Conservation (phyloP, 441 rosid genomes). For the Macaranga tanarius region DNA sequence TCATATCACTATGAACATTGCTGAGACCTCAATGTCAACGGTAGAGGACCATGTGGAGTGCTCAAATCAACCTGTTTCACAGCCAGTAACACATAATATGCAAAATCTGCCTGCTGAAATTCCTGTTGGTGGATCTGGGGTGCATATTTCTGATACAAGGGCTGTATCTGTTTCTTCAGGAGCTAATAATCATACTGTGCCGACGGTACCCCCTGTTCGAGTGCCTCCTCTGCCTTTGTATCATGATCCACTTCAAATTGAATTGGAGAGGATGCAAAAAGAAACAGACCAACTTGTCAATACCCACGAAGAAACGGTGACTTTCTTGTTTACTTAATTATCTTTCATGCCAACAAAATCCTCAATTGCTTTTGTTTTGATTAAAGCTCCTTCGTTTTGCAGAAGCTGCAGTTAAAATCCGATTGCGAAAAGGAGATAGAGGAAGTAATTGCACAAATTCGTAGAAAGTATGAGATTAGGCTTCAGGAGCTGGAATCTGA, state of each 20-base stretch:
- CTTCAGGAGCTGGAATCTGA: slow-evolving; percentile 52
- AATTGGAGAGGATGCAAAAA: slow-evolving; percentile 61
- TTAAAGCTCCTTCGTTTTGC: slow-evolving; percentile 34
- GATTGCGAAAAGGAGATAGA: slow-evolving; percentile 67
- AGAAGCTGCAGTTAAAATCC: slow-evolving; percentile 49
- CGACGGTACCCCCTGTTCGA: slow-evolving; percentile 29
- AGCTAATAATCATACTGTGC: slow-evolving; percentile 34
- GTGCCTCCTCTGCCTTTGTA: slow-evolving; percentile 34
- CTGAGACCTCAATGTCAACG: slow-evolving; percentile 27
- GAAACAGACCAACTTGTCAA: slow-evolving; percentile 48
- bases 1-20: slow-evolving; percentile 22
- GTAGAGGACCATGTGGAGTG: slow-evolving; percentile 32
- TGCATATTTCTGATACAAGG: slow-evolving; percentile 26
- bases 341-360: slow-evolving; percentile 27
- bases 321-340: slow-evolving; percentile 29
- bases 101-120: slow-evolving; percentile 25
- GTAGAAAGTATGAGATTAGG: slow-evolving; percentile 52
- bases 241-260: slow-evolving; percentile 75
- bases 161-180: slow-evolving; percentile 24
- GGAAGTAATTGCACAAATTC: slow-evolving; percentile 57
- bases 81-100: slow-evolving; percentile 29
- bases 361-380: slow-evolving; percentile 17
- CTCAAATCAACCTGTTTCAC: slow-evolving; percentile 29
- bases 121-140: slow-evolving; percentile 17
- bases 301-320: slow-evolving; percentile 51